Evolutionary conservation across 2,329 filamentous ascomycete genomes (phyloP).

Genomic region (Tolypocladium ophioglossoides): DNA sequence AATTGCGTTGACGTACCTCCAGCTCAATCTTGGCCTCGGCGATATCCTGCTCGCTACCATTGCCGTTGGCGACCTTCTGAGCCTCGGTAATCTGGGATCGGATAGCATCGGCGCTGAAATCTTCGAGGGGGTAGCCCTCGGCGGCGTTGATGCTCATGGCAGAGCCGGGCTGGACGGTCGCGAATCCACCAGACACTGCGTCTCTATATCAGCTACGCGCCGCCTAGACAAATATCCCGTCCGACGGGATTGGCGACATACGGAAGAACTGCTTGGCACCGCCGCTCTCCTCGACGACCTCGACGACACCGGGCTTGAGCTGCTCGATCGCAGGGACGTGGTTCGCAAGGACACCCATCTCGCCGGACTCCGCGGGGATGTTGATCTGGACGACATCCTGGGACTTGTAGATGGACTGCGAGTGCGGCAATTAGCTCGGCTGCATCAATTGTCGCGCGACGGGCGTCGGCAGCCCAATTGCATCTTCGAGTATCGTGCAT

Average conservation of each 20-base stretch:
- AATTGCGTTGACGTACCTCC: conserved; percentile 51
- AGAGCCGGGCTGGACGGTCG: conserved; percentile 91
- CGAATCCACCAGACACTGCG: conserved; percentile 90
- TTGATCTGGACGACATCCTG: conserved; percentile 87
- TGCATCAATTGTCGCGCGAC: conserved; percentile 10
- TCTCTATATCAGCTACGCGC: conserved; percentile 4
- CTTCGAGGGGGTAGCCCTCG: conserved; percentile 88
- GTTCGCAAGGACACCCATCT: conserved; percentile 99
- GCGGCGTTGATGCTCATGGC: conserved; percentile 96
- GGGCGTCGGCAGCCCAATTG: conserved; percentile 15
- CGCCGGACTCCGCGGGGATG: conserved; percentile 92
- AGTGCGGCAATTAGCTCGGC: conserved; percentile 40
- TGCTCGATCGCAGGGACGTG: conserved; percentile 99
- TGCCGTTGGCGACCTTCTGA: conserved; percentile 85
- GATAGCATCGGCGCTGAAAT: conserved; percentile 90
- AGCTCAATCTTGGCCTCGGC: conserved; percentile 99
- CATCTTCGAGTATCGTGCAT: conserved; percentile 11
- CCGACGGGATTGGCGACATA: conserved; percentile 39
- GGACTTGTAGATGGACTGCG: conserved; percentile 58
- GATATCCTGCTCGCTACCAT: conserved; percentile 92
- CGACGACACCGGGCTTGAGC: conserved; percentile 90
- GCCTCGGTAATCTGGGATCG: conserved; percentile 85
- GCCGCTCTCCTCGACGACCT: conserved; percentile 89
- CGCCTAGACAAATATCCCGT: background rate
- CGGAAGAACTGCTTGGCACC: conserved; percentile 95